Percentiles rank a stretch among this genome's conserved stretches.
phyloP scores from a whole-genome alignment of 495 filamentous ascomycete genomes.

The Staphylotrichum tortipilum region DNA sequence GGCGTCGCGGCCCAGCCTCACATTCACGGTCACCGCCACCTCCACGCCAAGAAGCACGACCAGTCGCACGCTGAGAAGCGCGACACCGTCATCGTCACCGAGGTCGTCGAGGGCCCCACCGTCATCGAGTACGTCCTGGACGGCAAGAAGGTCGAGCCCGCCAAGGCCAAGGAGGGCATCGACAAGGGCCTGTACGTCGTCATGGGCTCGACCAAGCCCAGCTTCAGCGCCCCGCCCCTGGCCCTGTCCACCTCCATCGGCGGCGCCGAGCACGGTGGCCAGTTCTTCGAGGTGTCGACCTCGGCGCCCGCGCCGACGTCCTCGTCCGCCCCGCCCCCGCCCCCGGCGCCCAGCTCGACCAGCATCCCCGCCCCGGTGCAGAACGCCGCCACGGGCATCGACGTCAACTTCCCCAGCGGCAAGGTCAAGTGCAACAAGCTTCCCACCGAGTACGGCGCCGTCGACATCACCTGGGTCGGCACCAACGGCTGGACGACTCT shows the following conservation, averaged over 20 bases:
- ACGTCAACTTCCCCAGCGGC: constrained; percentile 69
- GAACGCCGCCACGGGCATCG: constrained; percentile 41
- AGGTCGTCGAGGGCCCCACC: constrained; percentile 40
- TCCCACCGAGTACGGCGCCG: constrained; percentile 75
- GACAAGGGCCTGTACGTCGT: constrained; percentile 45
- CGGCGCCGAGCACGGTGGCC: constrained; percentile 16
- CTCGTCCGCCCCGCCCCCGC: not conserved
- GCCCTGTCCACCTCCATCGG: constrained; percentile 18
- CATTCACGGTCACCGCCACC: constrained; percentile 34
- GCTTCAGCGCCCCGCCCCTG: constrained; percentile 32
- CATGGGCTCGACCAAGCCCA: constrained; percentile 39
- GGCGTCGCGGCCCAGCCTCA: constrained; percentile 40
- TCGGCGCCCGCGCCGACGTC: constrained; percentile 3
- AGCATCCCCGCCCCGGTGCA: constrained; percentile 1
- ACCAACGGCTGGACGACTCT: constrained; percentile 76
- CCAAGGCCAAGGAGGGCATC: constrained; percentile 56
- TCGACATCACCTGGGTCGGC: constrained; percentile 58
- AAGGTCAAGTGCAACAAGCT: constrained; percentile 61
- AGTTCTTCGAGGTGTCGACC: constrained; percentile 28
- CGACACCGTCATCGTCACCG: constrained; percentile 27
- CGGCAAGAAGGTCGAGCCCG: constrained; percentile 41
- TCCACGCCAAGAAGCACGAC: constrained; percentile 28
- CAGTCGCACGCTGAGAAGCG: constrained; percentile 35
- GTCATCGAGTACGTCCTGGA: constrained; percentile 54
- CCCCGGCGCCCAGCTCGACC: constrained; percentile 6